Percentiles rank a stretch among this genome's conserved stretches.
Conservation (phyloP, 1,284 basidiomycete genomes). For the Microbotryum violaceum region DNA sequence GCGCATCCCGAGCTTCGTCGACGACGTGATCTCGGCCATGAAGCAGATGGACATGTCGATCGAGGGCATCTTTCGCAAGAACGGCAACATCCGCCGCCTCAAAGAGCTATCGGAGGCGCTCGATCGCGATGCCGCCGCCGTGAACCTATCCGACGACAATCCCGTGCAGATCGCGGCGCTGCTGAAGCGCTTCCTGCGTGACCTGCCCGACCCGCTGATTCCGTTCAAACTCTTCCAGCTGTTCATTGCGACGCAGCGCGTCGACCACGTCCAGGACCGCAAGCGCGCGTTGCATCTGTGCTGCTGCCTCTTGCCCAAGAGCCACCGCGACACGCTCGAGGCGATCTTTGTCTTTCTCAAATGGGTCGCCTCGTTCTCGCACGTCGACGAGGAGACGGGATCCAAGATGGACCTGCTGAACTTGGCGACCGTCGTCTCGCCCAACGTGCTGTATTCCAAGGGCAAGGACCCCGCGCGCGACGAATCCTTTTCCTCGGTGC, state of each 20-base stretch:
- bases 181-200: constrained; percentile 93
- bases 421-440: constrained; percentile 94
- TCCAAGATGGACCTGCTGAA: constrained; percentile 98
- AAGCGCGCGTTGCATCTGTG: constrained; percentile 78
- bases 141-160: constrained; percentile 89
- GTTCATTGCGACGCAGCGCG: constrained; percentile 80
- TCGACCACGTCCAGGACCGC: constrained; percentile 69
- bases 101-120: constrained; percentile 86
- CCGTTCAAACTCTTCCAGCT: constrained; percentile 88
- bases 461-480: constrained; percentile 79
- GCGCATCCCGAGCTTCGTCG: constrained; percentile 91
- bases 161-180: constrained; percentile 94
- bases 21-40: constrained; percentile 97
- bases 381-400: constrained; percentile 95
- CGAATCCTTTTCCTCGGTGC: constrained; percentile 86
- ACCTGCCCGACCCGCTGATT: constrained; percentile 91
- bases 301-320: constrained; percentile 78
- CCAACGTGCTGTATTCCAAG: constrained; percentile 83
- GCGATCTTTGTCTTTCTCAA: constrained; percentile 96
- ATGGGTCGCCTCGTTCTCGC: constrained; percentile 98
- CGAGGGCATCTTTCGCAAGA: constrained; percentile 97
- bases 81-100: constrained; percentile 89
- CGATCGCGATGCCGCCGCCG: constrained; percentile 80
- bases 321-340: constrained; percentile 94
- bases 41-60: constrained; percentile 99